Evolutionary conservation across 371 early-diverging fungal species (phyloP), one percentile per base, ranked within the genome.

Genomic region (Mucor saturninus): DNA sequence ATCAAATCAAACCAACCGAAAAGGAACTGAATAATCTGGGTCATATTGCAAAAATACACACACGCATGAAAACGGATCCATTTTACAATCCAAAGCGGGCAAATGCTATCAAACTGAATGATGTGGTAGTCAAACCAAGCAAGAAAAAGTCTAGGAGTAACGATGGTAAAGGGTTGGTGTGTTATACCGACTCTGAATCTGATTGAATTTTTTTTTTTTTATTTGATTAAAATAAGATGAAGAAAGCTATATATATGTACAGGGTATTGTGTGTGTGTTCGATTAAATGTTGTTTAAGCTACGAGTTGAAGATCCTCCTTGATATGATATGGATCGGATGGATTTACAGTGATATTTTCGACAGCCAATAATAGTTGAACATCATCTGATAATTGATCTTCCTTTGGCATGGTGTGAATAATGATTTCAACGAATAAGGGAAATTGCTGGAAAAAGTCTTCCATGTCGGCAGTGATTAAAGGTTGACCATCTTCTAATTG

Each of bases 61-160:
- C 84, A 3, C 64, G 73, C 26, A 48, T 72, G 31, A 85, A 85
- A 63, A 75, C 66, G 10, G 86, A 85, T 65, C 86, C 86, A 1
- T 85, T 85, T 57, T 66, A 80, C 38, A 67, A 63, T 7, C 49
- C 53, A 37, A 26, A 15, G 15, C 7, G 37, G 4, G 13, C 21
- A 38, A 38, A 39, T 38, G 13, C 39, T 38, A 28, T 8, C 11
- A 59, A 59, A 29, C 28, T 59, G 13, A 49, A 48, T 35, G 59
- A 59, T 29, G 48, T 59, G 9, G 56, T 40, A n/a, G 57, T 52
- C 42, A 57, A 45, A 57, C 48, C 39, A 28, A 21, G 15, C 13
- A 54, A 54, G 45, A 50, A 56, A 26, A 49, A 31, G 28, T 29
- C 28, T 7, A 29, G 56, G 14, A 31, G 32, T 26, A 28, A 48